Evolutionary conservation across 345 rosid genomes (phyloP).

Genomic region (Balakata baccata): DNA sequence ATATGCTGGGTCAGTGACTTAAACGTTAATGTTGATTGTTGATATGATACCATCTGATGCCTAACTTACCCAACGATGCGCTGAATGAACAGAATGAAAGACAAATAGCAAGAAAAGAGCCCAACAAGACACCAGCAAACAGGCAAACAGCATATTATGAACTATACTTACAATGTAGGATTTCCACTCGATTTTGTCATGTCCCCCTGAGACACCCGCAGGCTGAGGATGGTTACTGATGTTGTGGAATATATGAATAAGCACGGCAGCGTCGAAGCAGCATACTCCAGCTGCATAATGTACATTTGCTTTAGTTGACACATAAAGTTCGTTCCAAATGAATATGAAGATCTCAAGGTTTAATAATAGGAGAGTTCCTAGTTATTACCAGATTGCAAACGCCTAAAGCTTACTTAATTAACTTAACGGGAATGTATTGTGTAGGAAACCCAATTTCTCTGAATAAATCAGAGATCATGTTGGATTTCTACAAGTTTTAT

Average conservation of each 20-base stretch:
- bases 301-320: background rate
- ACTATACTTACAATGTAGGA: slow-evolving; percentile 60
- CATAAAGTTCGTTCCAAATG: background rate
- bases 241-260: slow-evolving; percentile 65
- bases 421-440: too few species aligned
- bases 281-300: slow-evolving; percentile 75
- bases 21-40: background rate
- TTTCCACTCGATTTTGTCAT: slow-evolving; percentile 63
- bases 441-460: too few species aligned
- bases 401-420: too few species aligned
- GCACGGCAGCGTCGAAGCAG: slow-evolving; percentile 94
- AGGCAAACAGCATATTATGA: background rate
- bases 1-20: too few species aligned
- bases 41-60: background rate
- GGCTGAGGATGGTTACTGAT: slow-evolving; percentile 42
- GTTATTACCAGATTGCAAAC: background rate
- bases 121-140: background rate
- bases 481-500: background rate
- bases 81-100: background rate
- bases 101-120: background rate
- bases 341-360: background rate
- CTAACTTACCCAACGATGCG: background rate
- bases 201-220: slow-evolving; percentile 32
- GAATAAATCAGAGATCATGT: background rate
- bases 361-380: background rate